Evolutionary conservation across 2,329 filamentous ascomycete species (phyloP).

Genomic region (Pochonia chlamydosporia): DNA sequence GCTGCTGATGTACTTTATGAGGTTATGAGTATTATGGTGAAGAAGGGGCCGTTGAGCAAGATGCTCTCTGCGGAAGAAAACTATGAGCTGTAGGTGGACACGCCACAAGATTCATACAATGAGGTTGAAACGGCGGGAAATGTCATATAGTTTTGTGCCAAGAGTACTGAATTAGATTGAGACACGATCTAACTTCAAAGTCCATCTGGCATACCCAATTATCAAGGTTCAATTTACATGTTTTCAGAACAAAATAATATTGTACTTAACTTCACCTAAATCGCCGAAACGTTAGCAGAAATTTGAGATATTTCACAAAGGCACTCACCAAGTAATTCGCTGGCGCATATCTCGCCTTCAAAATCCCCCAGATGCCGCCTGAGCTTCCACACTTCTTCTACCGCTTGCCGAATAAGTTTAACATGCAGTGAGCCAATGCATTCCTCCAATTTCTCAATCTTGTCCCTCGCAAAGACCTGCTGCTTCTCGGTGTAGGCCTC

Average conservation of each 20-base stretch:
- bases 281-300: neutral
- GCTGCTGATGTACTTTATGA: constrained; percentile 64
- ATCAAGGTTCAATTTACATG: neutral
- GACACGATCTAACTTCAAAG: too few relatives aligned
- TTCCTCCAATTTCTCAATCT: constrained; percentile 18
- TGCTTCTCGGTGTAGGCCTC: constrained; percentile 17
- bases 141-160: neutral
- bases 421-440: constrained; percentile 22
- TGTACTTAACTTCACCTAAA: constrained; percentile 19
- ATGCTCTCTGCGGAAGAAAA: neutral
- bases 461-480: constrained; percentile 17
- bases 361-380: constrained; percentile 14
- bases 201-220: too few relatives aligned
- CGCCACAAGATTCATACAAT: too few relatives aligned
- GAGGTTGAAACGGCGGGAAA: too few relatives aligned
- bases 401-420: constrained; percentile 16
- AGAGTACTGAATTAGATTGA: too few relatives aligned
- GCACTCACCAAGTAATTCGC: neutral
- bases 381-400: constrained; percentile 21
- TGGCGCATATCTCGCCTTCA: constrained; percentile 13
- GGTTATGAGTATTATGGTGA: constrained; percentile 16
- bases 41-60: constrained; percentile 1
- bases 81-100: neutral
- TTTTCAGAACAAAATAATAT: constrained; percentile 20
- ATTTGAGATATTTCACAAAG: accelerated